Base-by-base conservation (phyloP, 2,329 filamentous ascomycete species). In the Colletotrichum eleusines region DNA sequence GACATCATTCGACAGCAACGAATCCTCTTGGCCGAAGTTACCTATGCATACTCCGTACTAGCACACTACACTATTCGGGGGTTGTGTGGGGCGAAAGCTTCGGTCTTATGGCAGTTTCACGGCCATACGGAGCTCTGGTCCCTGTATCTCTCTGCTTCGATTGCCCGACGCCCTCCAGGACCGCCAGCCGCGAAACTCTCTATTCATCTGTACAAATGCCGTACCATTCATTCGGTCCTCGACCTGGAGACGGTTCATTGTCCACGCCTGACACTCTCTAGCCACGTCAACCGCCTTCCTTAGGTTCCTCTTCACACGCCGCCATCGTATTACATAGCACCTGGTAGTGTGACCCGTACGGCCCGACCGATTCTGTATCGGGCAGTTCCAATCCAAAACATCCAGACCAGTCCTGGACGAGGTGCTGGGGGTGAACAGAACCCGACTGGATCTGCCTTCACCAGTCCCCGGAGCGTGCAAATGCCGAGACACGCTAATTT, bases 51-150 rank as follows among this genome's bases (percentile, higher is more conserved):
- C 16, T 11, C 7, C 7, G 14, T 42, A 7, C 3, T 33, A n/a
- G 31, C 31, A 33, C 5, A 7, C 6, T 20, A 20, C 40, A 20
- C 40, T 44, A 23, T 46, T 51, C 28, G 64, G 42, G 64, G 50
- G 50, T 33, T 40, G 9, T 28, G 44, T 53, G 58, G 48, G 44
- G 66, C 20, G 5, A 35, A 23, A 44, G 33, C 33, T 53, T 72
- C 70, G 70, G 67, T 59, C 70, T 66, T 62, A 72, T 59, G 70
- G 70, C 70, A 66, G 70, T 72, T 72, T 72, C 70, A 72, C 70
- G 70, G 67, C 67, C 38, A 72, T 58, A 71, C 44, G 70, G 67
- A 72, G 57, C 51, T 59, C 31, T 26, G 1, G 31, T 7, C 44
- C n/a, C 35, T 42, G 20, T 23, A 14, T 23, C 18, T 26, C 63